phyloP scores from a whole-genome alignment of 2,329 filamentous ascomycete species.

The Xylariaceae sp. region DNA sequence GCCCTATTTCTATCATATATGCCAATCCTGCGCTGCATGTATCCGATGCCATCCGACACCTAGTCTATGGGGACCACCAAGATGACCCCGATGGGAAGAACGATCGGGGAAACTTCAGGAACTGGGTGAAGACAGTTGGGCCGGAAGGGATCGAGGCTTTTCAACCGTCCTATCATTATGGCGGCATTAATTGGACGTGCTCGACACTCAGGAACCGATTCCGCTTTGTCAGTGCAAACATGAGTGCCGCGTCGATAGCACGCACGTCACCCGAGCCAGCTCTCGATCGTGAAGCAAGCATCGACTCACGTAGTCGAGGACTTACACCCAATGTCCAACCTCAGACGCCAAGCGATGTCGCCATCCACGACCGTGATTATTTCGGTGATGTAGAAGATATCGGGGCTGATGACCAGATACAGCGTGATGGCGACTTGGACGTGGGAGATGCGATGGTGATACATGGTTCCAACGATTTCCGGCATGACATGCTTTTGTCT shows the following conservation, averaged over 20 bases:
- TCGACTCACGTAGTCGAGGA: conserved; percentile 36
- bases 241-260: conserved; percentile 36
- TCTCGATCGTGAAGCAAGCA: conserved; percentile 35
- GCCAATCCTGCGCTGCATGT: conserved; percentile 65
- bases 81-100: conserved; percentile 40
- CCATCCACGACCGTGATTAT: conserved; percentile 31
- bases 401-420: conserved; percentile 18
- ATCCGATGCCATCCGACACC: conserved; percentile 52
- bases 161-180: conserved; percentile 58
- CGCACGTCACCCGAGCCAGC: conserved; percentile 39
- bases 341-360: conserved; percentile 34
- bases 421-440: conserved; percentile 21
- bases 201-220: conserved; percentile 67
- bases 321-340: conserved; percentile 35
- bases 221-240: conserved; percentile 63
- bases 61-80: conserved; percentile 49
- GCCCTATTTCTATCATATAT: conserved; percentile 61
- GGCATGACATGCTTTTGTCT: conserved; percentile 20
- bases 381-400: conserved; percentile 26
- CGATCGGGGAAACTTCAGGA: conserved; percentile 63
- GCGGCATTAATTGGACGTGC: conserved; percentile 66
- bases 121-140: conserved; percentile 62
- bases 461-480: conserved; percentile 19
- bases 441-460: conserved; percentile 20
- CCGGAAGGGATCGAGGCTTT: conserved; percentile 52